Conservation (phyloP, 1,139 yeast genomes). For the Geotrichum phurueaensis region DNA sequence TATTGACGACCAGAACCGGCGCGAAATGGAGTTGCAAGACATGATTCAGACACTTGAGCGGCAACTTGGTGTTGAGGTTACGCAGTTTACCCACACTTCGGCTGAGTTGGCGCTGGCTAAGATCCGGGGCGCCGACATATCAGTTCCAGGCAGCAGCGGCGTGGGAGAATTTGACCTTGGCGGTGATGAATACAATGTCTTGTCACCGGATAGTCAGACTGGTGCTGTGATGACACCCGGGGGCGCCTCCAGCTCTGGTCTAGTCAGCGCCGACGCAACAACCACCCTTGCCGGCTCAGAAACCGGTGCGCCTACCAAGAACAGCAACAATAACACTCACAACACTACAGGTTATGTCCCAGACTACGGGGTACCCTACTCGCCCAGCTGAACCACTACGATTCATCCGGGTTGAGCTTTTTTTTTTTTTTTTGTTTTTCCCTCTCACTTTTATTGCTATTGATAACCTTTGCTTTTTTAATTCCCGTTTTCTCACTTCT, state of each 20-base stretch:
- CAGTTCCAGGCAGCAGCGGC: neutral
- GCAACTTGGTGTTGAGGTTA: constrained; percentile 38
- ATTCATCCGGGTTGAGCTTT: neutral
- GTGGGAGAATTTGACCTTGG: neutral
- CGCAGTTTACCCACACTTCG: constrained; percentile 61
- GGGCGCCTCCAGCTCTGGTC: neutral
- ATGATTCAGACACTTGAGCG: constrained; percentile 51
- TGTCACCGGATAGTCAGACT: neutral
- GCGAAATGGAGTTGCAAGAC: constrained; percentile 68
- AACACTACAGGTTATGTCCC: neutral
- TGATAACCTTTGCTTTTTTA: neutral
- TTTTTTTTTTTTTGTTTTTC: neutral
- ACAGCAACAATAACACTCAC: neutral
- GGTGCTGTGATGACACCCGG: neutral
- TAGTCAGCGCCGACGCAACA: neutral
- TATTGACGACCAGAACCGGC: constrained; percentile 62
- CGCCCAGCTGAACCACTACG: neutral
- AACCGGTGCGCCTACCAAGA: neutral
- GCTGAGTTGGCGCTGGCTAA: constrained; percentile 73
- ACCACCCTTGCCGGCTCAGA: neutral
- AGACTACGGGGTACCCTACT: neutral
- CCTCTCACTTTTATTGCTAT: neutral
- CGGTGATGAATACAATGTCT: neutral
- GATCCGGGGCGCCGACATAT: constrained; percentile 36
- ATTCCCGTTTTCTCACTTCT: neutral